Conservation (phyloP, 495 filamentous ascomycete genomes). For the Neurospora cerealis region DNA sequence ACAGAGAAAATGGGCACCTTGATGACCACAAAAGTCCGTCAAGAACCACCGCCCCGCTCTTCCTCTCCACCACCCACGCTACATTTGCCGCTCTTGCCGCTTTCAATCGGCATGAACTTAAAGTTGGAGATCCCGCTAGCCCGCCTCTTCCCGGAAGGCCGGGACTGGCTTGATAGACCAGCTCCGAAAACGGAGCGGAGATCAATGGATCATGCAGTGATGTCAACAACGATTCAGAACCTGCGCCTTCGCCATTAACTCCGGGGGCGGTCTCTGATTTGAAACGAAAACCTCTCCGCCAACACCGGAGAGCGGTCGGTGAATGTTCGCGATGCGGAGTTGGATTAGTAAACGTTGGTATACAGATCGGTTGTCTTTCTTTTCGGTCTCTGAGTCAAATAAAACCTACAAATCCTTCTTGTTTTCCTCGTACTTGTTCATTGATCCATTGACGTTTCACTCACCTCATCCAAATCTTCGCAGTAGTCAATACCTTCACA, state of each 20-base stretch:
- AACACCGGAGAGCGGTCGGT: neutral
- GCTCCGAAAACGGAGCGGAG: neutral
- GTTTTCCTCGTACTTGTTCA: neutral
- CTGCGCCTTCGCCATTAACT: neutral
- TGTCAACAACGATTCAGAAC: neutral
- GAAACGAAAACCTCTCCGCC: neutral
- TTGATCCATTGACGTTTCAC: neutral
- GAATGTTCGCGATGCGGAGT: neutral
- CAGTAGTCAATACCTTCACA: neutral
- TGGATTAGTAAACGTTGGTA: neutral
- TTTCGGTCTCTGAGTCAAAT: neutral
- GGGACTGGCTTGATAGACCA: neutral
- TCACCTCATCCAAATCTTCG: neutral
- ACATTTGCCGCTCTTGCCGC: neutral
- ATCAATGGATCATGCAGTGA: neutral
- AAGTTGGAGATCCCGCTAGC: neutral
- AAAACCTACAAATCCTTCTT: neutral
- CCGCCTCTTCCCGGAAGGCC: neutral
- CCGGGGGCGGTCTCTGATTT: neutral
- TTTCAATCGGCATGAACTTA: neutral
- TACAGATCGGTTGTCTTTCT: neutral
- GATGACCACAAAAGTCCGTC: neutral
- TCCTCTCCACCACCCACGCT: neutral
- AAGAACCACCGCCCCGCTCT: neutral
- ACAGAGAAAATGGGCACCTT: neutral